Conservation (phyloP, 371 early-diverging fungal genomes). For the Mortierella polycephala region DNA sequence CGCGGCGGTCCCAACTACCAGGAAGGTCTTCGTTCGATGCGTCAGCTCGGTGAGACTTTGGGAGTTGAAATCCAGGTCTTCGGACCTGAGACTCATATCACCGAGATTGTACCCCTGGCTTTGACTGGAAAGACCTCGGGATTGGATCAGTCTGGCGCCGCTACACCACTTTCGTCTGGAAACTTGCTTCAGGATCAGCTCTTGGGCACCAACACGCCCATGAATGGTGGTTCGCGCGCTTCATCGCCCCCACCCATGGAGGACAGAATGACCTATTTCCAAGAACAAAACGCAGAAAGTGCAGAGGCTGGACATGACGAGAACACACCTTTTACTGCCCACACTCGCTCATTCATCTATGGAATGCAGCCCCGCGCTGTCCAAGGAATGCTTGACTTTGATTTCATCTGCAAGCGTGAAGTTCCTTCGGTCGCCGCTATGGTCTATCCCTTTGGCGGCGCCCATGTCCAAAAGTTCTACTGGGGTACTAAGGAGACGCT, state of each 20-base stretch:
- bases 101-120: conserved; percentile 96
- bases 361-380: conserved; percentile 99
- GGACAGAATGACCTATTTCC: conserved; percentile 71
- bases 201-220: conserved; percentile 58
- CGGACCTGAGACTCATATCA: conserved; percentile 98
- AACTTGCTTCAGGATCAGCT: conserved; percentile 73
- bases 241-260: conserved; percentile 57
- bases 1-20: conserved; percentile 99
- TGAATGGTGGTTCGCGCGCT: conserved; percentile 42
- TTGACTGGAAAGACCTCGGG: conserved; percentile 68
- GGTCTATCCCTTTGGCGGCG: conserved; percentile 98
- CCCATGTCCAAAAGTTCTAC: conserved; percentile 98
- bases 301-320: conserved; percentile 27
- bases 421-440: conserved; percentile 98
- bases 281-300: conserved; percentile 33
- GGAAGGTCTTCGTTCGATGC: conserved; percentile 96
- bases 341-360: conserved; percentile 94
- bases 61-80: conserved; percentile 95
- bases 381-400: conserved; percentile 99
- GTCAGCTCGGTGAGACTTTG: conserved; percentile 90
- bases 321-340: conserved; percentile 85
- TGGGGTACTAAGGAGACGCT: conserved; percentile 99
- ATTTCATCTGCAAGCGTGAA: conserved; percentile 96
- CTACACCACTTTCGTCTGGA: conserved; percentile 64
- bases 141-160: conserved; percentile 44